phyloP scores from a whole-genome alignment of 495 filamentous ascomycete genomes.

The Penicillium pulvis region DNA sequence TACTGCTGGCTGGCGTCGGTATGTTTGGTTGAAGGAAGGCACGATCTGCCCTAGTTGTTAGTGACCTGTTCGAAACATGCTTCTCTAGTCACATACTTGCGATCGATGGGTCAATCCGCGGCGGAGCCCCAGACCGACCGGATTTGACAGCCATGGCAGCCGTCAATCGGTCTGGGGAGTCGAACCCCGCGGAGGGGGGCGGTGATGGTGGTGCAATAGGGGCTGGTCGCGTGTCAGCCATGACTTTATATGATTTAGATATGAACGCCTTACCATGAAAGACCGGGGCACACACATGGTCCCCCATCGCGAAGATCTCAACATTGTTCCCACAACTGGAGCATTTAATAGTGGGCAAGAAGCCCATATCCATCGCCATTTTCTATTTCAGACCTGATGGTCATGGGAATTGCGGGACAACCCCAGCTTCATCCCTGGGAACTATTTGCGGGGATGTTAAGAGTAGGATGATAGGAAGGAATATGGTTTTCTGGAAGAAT shows the following conservation, averaged over 20 bases:
- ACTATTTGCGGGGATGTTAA: background rate
- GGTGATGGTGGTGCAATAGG: conserved; percentile 38
- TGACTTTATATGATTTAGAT: background rate
- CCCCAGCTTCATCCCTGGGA: conserved; percentile 14
- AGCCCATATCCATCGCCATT: conserved; percentile 47
- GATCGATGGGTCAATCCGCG: conserved; percentile 55
- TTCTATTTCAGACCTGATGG: conserved; percentile 6
- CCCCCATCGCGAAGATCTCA: conserved; percentile 88
- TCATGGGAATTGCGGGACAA: conserved; percentile 19
- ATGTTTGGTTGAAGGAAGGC: conserved; percentile 59
- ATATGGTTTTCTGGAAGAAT: background rate
- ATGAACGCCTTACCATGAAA: conserved; percentile 10
- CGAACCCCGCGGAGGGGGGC: conserved; percentile 35
- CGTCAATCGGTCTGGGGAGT: conserved; percentile 24
- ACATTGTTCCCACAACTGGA: conserved; percentile 84
- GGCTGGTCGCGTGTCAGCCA: conserved; percentile 18
- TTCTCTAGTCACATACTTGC: conserved; percentile 51
- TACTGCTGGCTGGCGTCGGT: conserved; percentile 60
- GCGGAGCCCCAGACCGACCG: conserved; percentile 38
- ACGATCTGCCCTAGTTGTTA: conserved; percentile 53
- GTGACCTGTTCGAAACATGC: background rate
- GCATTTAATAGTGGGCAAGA: conserved; percentile 93
- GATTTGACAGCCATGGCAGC: conserved; percentile 24
- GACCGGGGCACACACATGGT: conserved; percentile 69
- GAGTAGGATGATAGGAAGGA: background rate